phyloP scores from a whole-genome alignment of 805 yeast genomes.

The Yarrowia sp. region DNA sequence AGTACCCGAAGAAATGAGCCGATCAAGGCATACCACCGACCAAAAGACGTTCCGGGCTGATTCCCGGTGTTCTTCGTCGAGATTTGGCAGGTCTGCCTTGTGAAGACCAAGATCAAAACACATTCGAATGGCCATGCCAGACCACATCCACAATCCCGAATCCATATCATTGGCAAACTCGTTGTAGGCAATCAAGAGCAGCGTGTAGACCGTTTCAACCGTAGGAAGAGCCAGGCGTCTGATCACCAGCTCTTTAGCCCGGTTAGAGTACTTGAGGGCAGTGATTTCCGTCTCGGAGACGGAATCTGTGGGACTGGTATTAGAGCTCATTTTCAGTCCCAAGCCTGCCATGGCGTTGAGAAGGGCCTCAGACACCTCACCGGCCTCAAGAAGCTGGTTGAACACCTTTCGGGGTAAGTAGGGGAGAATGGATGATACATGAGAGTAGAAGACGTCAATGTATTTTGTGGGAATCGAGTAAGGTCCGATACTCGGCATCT shows the following conservation, averaged over 20 bases:
- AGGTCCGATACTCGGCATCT: conserved; percentile 1
- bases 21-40: conserved; percentile 33
- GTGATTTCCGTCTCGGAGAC: background rate
- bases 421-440: conserved; percentile 32
- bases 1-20: conserved; percentile 34
- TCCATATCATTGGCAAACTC: conserved; percentile 35
- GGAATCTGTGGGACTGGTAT: background rate
- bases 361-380: conserved; percentile 32
- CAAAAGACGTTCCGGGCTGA: conserved; percentile 32
- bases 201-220: conserved; percentile 33
- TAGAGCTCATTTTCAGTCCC: conserved; percentile 22
- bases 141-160: conserved; percentile 36
- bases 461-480: conserved; percentile 15
- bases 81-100: conserved; percentile 27
- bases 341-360: conserved; percentile 34
- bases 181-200: conserved; percentile 34
- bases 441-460: conserved; percentile 28
- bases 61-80: conserved; percentile 26
- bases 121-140: conserved; percentile 36
- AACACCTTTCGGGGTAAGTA: conserved; percentile 30
- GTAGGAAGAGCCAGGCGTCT: conserved; percentile 34
- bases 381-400: conserved; percentile 29
- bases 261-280: conserved; percentile 32
- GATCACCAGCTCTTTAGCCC: conserved; percentile 32
- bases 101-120: conserved; percentile 35